These are phyloP conservation scores for Nannochloropsis salina DNA, from an alignment of 108 stramenopile genomes.

Conservation along the genomic window DNA sequence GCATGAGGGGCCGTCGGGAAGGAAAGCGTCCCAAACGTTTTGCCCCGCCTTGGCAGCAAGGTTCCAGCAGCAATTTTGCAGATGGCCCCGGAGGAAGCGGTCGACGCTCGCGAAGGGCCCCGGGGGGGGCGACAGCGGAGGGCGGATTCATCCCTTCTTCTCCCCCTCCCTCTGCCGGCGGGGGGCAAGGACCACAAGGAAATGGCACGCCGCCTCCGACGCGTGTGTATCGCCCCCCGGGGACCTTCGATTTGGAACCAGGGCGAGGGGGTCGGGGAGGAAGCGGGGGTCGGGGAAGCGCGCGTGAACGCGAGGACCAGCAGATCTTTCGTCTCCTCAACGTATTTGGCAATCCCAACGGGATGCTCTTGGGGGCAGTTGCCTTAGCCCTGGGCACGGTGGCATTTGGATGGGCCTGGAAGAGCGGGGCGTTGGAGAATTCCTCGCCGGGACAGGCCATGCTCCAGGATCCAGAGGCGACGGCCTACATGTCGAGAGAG, in stretches of 20 bases:
- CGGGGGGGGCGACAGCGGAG: background rate
- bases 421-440: background rate
- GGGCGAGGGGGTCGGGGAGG: background rate
- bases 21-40: background rate
- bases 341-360: background rate
- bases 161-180: background rate
- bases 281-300: background rate
- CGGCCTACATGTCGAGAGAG: background rate
- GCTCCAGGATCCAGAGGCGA: background rate
- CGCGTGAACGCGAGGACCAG: background rate
- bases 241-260: conserved; percentile 6
- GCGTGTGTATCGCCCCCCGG: background rate
- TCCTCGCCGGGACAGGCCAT: background rate
- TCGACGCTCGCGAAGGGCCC: background rate
- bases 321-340: background rate
- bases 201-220: background rate
- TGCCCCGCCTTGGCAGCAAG: background rate
- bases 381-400: background rate
- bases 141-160: background rate
- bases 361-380: background rate
- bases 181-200: background rate
- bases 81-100: background rate
- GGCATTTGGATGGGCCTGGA: background rate
- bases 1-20: background rate
- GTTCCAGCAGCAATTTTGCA: background rate